phyloP scores from a whole-genome alignment of 116 monocot species.

The Papilionanthe hybrid region DNA sequence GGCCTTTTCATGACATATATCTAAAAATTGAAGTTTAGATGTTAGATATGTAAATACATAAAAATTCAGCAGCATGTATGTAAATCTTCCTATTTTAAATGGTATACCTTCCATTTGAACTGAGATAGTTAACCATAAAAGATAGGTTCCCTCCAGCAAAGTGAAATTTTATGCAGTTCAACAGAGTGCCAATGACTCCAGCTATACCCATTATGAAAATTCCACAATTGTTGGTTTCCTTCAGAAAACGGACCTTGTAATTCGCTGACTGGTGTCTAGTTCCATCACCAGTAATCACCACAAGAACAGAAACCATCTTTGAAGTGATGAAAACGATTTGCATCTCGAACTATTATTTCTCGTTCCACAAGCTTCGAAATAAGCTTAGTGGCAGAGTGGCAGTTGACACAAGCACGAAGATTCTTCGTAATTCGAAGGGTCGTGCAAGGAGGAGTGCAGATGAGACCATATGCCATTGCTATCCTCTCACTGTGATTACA shows the following conservation, averaged over 20 bases:
- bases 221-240: background rate
- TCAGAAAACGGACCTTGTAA: background rate
- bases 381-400: conserved; percentile 32
- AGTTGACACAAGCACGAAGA: conserved; percentile 37
- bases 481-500: conserved; percentile 40
- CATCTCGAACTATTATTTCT: conserved; percentile 40
- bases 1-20: too few species aligned
- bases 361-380: conserved; percentile 33
- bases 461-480: conserved; percentile 39
- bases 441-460: conserved; percentile 29
- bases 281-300: conserved; percentile 42
- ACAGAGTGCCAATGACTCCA: background rate
- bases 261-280: background rate
- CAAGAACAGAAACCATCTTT: conserved; percentile 38
- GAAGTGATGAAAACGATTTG: conserved; percentile 41
- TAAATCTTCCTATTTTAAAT: background rate
- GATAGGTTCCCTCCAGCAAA: background rate
- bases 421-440: conserved; percentile 43
- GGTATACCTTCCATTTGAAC: background rate
- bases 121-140: background rate
- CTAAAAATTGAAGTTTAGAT: too few species aligned
- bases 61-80: too few species aligned
- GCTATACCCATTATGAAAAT: background rate
- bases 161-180: background rate
- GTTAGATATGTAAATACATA: too few species aligned